Evolutionary conservation across 108 stramenopile genomes (phyloP).

Genomic region (Chaetoceros tenuissimus): DNA sequence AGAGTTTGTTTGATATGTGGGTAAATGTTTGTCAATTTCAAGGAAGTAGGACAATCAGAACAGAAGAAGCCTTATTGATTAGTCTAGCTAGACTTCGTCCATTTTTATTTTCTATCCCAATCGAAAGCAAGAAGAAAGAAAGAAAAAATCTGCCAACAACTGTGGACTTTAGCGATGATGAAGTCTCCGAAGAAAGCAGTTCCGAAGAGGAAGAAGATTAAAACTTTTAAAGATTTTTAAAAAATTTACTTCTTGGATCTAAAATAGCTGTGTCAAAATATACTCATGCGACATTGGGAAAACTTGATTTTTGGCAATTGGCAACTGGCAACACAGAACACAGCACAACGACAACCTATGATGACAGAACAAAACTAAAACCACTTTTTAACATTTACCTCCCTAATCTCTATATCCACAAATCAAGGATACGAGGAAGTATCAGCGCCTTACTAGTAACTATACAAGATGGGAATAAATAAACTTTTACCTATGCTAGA

Average conservation of each 20-base stretch:
- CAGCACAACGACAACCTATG: too few relatives aligned
- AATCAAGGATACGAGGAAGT: too few relatives aligned
- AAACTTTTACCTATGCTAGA: not conserved
- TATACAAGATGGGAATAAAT: not conserved
- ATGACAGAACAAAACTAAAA: too few relatives aligned
- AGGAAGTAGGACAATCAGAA: slow-evolving; percentile 83
- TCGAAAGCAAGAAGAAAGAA: slow-evolving; percentile 8
- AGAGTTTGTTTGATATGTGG: slow-evolving; percentile 88
- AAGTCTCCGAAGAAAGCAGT: slow-evolving; percentile 64
- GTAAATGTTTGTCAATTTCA: slow-evolving; percentile 80
- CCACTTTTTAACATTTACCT: too few relatives aligned
- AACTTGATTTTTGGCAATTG: too few relatives aligned
- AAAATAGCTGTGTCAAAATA: too few relatives aligned
- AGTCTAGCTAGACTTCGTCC: slow-evolving; percentile 62
- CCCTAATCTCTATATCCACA: too few relatives aligned
- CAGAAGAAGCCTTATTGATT: slow-evolving; percentile 85
- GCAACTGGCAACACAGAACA: too few relatives aligned
- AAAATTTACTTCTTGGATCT: too few relatives aligned
- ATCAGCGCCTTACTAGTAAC: too few relatives aligned
- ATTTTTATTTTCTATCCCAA: slow-evolving; percentile 36
- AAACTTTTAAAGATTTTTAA: too few relatives aligned
- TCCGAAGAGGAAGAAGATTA: slow-evolving; percentile 18
- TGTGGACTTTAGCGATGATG: slow-evolving; percentile 62
- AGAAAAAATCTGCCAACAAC: slow-evolving; percentile 12
- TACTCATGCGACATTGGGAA: too few relatives aligned